phyloP scores from a whole-genome alignment of 2,329 filamentous ascomycete species.

The Dichotomopilus funicola region DNA sequence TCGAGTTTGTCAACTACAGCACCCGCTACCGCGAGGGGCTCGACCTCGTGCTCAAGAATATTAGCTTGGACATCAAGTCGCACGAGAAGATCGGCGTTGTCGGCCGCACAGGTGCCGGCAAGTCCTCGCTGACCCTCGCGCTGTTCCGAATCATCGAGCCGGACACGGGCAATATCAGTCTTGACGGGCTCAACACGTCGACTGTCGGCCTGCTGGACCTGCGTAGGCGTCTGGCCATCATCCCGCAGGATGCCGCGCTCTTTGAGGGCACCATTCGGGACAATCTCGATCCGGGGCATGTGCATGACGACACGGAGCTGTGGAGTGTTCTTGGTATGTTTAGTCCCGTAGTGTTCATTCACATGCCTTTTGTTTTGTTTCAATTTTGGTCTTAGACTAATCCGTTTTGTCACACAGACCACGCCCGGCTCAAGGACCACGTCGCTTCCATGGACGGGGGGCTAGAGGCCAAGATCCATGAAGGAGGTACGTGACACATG shows the following conservation, averaged over 20 bases:
- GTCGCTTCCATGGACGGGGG: constrained; percentile 80
- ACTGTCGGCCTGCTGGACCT: constrained; percentile 86
- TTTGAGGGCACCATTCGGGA: constrained; percentile 72
- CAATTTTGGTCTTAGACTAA: constrained; percentile 30
- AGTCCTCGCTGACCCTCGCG: constrained; percentile 86
- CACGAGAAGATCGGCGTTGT: constrained; percentile 98
- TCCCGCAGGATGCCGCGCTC: constrained; percentile 92
- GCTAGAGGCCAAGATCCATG: constrained; percentile 82
- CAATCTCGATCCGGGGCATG: constrained; percentile 89
- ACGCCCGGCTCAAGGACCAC: constrained; percentile 89
- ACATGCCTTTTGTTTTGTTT: too few species aligned
- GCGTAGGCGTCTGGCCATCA: constrained; percentile 84
- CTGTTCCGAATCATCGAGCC: constrained; percentile 96
- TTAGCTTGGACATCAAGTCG: constrained; percentile 86
- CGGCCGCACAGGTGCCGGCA: constrained; percentile 90
- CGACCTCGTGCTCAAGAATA: constrained; percentile 86
- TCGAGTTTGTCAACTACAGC: constrained; percentile 90
- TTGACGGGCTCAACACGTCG: constrained; percentile 84
- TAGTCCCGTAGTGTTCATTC: not conserved
- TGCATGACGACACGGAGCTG: constrained; percentile 92
- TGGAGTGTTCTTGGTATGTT: constrained; percentile 87
- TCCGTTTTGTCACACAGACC: constrained; percentile 50
- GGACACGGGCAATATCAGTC: constrained; percentile 72
- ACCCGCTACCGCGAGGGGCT: constrained; percentile 85
- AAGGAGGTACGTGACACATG: constrained; percentile 67